Evolutionary conservation across 176 grass and related monocot genomes (phyloP).

Genomic region (Eremochloa ophiuroides): DNA sequence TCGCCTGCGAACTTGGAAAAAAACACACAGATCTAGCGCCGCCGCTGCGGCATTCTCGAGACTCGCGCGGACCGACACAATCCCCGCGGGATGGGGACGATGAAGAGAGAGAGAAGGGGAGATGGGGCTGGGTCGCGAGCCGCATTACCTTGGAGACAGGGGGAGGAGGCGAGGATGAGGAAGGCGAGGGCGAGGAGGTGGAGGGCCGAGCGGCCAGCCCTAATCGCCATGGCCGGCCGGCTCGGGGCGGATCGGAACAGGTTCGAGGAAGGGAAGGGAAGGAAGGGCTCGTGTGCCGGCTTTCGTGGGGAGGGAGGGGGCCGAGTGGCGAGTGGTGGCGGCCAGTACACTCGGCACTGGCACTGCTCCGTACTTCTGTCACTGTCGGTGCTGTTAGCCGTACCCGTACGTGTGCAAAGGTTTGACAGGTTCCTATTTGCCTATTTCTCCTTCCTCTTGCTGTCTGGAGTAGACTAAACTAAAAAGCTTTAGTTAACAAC

Average conservation of each 20-base stretch:
- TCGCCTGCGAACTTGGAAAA: background rate
- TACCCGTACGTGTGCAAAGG: background rate
- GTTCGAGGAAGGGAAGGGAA: background rate
- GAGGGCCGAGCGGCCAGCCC: conserved; percentile 63
- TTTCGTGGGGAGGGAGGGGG: background rate
- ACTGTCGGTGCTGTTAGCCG: conserved; percentile 13
- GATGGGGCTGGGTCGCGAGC: background rate
- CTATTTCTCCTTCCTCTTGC: too few relatives aligned
- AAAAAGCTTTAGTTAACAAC: too few relatives aligned
- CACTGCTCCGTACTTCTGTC: background rate
- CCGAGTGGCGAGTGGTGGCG: background rate
- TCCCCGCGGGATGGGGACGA: background rate
- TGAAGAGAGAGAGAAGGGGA: background rate
- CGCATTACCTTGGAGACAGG: conserved; percentile 55
- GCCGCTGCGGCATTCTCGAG: conserved; percentile 14
- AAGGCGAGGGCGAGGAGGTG: conserved; percentile 31
- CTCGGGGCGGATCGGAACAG: conserved; percentile 40
- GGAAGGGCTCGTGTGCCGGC: background rate
- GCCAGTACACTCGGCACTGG: conserved; percentile 12
- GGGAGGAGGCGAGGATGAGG: conserved; percentile 45
- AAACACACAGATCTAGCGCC: conserved; percentile 20
- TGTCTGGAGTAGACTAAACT: too few relatives aligned
- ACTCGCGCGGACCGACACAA: background rate
- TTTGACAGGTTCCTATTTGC: background rate
- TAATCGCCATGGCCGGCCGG: conserved; percentile 73